phyloP scores from a whole-genome alignment of 2,329 filamentous ascomycete species.

The Bimuria novae-zelandiae region DNA sequence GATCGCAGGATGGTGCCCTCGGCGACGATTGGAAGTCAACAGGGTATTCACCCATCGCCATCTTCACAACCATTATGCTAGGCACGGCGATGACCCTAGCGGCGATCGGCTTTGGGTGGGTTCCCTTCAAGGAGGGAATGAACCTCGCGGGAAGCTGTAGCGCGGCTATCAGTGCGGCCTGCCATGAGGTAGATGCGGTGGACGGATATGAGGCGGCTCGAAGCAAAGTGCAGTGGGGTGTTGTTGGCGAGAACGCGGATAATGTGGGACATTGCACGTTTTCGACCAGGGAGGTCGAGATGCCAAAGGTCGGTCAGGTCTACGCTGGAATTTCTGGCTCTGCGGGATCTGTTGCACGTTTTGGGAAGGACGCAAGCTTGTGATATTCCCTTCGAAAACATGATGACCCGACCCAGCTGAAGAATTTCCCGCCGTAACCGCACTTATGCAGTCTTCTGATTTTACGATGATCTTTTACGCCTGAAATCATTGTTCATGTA shows the following conservation, averaged over 20 bases:
- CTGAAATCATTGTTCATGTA: too few species aligned
- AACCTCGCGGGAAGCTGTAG: constrained; percentile 69
- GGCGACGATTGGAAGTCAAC: constrained; percentile 3
- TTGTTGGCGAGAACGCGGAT: constrained; percentile 5
- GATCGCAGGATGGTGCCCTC: neutral
- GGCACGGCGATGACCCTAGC: constrained; percentile 8
- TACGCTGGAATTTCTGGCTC: constrained; percentile 1
- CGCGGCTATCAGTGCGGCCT: constrained; percentile 18
- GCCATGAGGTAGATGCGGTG: constrained; percentile 13
- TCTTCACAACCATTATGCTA: constrained; percentile 17
- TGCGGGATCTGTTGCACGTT: neutral
- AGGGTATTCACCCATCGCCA: constrained; percentile 23
- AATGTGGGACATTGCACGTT: constrained; percentile 16
- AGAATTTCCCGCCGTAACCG: too few species aligned
- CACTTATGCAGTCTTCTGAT: too few species aligned
- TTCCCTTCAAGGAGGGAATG: constrained; percentile 74
- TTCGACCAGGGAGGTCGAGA: constrained; percentile 6
- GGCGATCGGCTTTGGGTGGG: constrained; percentile 64
- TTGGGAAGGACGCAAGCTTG: too few species aligned
- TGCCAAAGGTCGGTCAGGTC: constrained; percentile 3
- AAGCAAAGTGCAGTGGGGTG: constrained; percentile 17
- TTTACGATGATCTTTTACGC: too few species aligned
- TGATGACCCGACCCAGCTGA: too few species aligned
- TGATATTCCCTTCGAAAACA: too few species aligned
- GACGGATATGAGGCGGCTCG: constrained; percentile 4